Evolutionary conservation across 805 yeast genomes (phyloP), one percentile per base, ranked within the genome.

Genomic region (Candida taoyuanica): DNA sequence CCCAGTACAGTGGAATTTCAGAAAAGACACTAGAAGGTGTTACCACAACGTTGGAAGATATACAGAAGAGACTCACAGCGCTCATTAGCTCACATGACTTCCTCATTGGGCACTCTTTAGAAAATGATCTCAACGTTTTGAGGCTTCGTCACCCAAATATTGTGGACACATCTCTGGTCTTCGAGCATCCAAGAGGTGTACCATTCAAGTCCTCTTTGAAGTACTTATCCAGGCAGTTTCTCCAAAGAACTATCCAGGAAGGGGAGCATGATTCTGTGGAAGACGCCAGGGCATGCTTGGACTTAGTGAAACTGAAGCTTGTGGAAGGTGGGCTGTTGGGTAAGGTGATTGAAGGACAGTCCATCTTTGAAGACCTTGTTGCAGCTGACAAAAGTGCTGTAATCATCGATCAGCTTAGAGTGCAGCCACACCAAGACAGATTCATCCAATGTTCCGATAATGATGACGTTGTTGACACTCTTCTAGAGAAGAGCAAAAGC

Each of bases 41-140:
- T 3, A 76, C 80, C 0, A 82, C 84, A 0, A 76, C 82, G 0
- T 57, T 82, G 13, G 43, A 58, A 14, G 95, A 89, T 48, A 75
- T 86, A 3, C 97, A 88, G 56, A 43, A 67, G 2, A 65, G 70
- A 49, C 41, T 93, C 5, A 35, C 74, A 2, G 46, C 55, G 3
- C 48, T 72, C 1, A 64, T 91, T 3, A 63, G 74, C 6, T 51
- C 70, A 2, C 62, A 65, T 14, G 97, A 88, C 55, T 68, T 80
- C 12, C 55, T 91, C 17, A 73, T 91, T 36, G 98, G 98, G 2
- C 98, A 91, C 58, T 91, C 98, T 0, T 64, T 91, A 21, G 91
- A 89, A 45, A 78, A 82, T 17, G 98, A 91, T 59, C 65, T 91
- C 34, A 67, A 71, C 9, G 95, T 79, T 3, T 60, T 93, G 55